Evolutionary conservation across 176 grass and related monocot species (phyloP).

Genomic region (Thinopyrum elongatum): DNA sequence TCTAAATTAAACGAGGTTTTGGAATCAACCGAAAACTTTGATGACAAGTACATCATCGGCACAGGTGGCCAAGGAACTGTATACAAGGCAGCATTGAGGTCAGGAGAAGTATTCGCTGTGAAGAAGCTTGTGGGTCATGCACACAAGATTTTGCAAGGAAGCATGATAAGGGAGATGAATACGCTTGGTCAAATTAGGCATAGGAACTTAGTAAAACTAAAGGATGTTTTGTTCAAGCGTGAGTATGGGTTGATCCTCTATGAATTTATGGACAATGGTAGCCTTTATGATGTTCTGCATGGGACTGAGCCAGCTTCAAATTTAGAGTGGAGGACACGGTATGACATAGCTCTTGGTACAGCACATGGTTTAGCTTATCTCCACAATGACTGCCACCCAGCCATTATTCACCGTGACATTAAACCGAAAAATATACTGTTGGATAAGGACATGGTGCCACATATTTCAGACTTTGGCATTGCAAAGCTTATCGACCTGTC

Average conservation of each 20-base stretch:
- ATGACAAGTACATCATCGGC: slow-evolving; percentile 53
- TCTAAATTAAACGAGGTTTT: slow-evolving; percentile 50
- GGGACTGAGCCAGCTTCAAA: slow-evolving; percentile 28
- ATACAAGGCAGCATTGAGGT: slow-evolving; percentile 53
- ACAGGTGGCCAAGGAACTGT: slow-evolving; percentile 68
- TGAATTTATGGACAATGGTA: slow-evolving; percentile 79
- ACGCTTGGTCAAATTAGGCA: slow-evolving; percentile 71
- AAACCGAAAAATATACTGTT: slow-evolving; percentile 91
- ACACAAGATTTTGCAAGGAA: slow-evolving; percentile 40
- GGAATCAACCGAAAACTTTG: slow-evolving; percentile 61
- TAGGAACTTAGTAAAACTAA: slow-evolving; percentile 69
- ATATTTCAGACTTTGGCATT: slow-evolving; percentile 93
- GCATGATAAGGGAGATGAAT: slow-evolving; percentile 70
- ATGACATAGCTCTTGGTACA: slow-evolving; percentile 66
- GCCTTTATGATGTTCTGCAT: slow-evolving; percentile 78
- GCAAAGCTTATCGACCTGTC: slow-evolving; percentile 65
- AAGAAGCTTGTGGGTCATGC: slow-evolving; percentile 53
- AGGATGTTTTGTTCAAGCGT: slow-evolving; percentile 52
- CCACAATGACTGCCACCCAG: slow-evolving; percentile 69
- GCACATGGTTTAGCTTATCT: slow-evolving; percentile 78
- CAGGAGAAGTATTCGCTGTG: slow-evolving; percentile 59
- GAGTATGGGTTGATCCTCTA: slow-evolving; percentile 80
- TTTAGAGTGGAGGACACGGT: slow-evolving; percentile 57
- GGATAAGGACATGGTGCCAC: slow-evolving; percentile 65
- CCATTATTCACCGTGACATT: slow-evolving; percentile 77